A percentile compares a stretch with the other conserved stretches of the same genome.
These are phyloP conservation scores for Selaginella moellendorffii DNA, from an alignment of 75 land plant genomes.

Conservation along the genomic window DNA sequence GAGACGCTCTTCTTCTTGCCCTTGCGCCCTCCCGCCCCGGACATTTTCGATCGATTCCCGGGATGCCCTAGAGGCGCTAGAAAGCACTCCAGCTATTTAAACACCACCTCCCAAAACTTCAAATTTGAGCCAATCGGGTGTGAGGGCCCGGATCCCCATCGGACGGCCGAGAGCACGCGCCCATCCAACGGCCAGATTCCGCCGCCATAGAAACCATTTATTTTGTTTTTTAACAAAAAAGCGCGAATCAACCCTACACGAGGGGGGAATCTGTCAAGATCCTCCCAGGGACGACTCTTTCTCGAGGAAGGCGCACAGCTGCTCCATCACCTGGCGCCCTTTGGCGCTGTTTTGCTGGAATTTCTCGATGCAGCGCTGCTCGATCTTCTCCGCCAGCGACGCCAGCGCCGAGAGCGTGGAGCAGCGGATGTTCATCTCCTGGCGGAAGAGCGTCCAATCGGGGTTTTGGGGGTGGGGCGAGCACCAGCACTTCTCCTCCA, in stretches of 20 bases:
- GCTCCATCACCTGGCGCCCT: conserved; percentile 85
- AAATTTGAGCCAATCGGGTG: too few species aligned
- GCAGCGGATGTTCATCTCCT: conserved; percentile 70
- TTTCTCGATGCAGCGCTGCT: conserved; percentile 78
- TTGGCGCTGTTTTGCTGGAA: conserved; percentile 80
- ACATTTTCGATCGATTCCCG: not conserved
- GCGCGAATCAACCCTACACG: too few species aligned
- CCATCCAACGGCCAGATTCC: not conserved
- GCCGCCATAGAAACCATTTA: not conserved
- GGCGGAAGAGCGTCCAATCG: conserved; percentile 61
- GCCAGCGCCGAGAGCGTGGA: conserved; percentile 63
- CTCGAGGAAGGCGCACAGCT: conserved; percentile 71
- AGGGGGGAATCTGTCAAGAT: too few species aligned
- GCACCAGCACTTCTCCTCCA: conserved; percentile 64
- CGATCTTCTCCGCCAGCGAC: conserved; percentile 82
- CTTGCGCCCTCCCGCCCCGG: not conserved
- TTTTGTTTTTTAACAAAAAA: too few species aligned
- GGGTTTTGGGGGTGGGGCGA: conserved; percentile 72
- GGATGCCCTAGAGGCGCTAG: not conserved
- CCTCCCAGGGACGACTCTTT: not conserved
- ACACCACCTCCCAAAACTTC: too few species aligned
- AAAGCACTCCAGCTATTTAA: too few species aligned
- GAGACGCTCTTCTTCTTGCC: not conserved
- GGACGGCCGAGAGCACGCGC: not conserved
- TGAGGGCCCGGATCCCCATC: not conserved